Evolutionary conservation across 2,329 filamentous ascomycete genomes (phyloP).

Genomic region (Trichoderma citrinoviride): DNA sequence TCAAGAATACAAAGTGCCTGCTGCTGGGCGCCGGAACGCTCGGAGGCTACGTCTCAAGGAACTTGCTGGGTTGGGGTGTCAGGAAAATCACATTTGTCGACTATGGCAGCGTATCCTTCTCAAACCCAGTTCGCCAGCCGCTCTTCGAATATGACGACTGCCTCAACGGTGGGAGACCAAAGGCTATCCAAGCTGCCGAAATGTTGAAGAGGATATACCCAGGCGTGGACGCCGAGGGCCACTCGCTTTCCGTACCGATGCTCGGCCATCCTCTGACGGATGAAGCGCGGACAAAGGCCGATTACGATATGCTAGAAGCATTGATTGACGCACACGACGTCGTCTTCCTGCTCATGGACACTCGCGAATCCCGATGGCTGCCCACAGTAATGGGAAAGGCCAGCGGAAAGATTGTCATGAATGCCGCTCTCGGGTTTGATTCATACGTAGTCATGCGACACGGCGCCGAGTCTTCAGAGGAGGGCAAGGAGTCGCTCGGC

Average conservation of each 20-base stretch:
- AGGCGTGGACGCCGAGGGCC: constrained; percentile 76
- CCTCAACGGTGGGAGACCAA: constrained; percentile 75
- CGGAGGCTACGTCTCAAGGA: constrained; percentile 89
- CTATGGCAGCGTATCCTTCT: constrained; percentile 89
- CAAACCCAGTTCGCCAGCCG: constrained; percentile 92
- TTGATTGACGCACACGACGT: constrained; percentile 84
- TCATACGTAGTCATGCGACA: constrained; percentile 97
- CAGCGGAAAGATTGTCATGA: constrained; percentile 90
- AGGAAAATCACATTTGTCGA: constrained; percentile 94
- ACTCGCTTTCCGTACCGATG: constrained; percentile 89
- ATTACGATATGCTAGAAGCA: constrained; percentile 71
- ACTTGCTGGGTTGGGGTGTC: constrained; percentile 93
- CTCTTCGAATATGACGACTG: constrained; percentile 91
- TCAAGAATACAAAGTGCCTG: constrained; percentile 87
- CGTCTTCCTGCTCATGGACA: constrained; percentile 97
- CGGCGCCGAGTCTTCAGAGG: constrained; percentile 61
- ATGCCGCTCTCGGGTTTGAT: constrained; percentile 93
- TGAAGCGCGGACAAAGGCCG: constrained; percentile 62
- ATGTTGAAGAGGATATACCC: constrained; percentile 85
- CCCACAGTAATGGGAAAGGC: constrained; percentile 96
- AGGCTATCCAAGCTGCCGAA: constrained; percentile 77
- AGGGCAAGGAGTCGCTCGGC: constrained; percentile 67
- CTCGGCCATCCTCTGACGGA: constrained; percentile 84
- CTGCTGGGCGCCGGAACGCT: constrained; percentile 89
- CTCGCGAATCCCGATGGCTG: constrained; percentile 89